Percentiles rank a stretch among this genome's conserved stretches.
These are phyloP conservation scores for Lachnellula arida DNA, from an alignment of 2,329 filamentous ascomycete species.

Conservation along the genomic window DNA sequence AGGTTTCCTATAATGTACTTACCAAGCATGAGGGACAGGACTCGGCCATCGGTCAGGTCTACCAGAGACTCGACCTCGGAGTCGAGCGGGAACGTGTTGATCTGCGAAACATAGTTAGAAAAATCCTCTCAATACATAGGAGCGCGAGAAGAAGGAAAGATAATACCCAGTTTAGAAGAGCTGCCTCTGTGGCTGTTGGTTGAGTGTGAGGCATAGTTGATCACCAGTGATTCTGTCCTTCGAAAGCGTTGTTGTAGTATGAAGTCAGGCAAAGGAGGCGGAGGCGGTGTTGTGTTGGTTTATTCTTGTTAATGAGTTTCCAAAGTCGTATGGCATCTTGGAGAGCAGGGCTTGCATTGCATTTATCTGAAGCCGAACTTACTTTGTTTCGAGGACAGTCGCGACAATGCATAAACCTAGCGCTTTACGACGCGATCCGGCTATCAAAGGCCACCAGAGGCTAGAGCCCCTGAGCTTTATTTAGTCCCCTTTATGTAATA, in stretches of 20 bases:
- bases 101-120: constrained; percentile 24
- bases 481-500: background rate
- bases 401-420: background rate
- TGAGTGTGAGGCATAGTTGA: constrained; percentile 17
- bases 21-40: constrained; percentile 33
- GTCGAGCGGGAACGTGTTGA: constrained; percentile 33
- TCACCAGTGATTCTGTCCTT: background rate
- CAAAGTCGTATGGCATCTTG: constrained; percentile 6
- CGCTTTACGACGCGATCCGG: constrained; percentile 3
- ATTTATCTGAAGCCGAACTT: constrained; percentile 1
- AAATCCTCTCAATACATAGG: background rate
- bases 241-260: background rate
- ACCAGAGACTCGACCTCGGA: constrained; percentile 26
- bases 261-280: background rate
- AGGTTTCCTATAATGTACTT: constrained; percentile 33
- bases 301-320: background rate
- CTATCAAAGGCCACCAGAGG: background rate
- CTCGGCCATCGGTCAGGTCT: constrained; percentile 33
- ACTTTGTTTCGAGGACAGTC: constrained; percentile 2
- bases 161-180: constrained; percentile 53
- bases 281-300: background rate
- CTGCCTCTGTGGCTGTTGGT: constrained; percentile 48
- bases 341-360: background rate
- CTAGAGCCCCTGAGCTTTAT: background rate
- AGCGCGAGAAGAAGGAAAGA: constrained; percentile 8